Evolutionary conservation across 2,329 filamentous ascomycete genomes (phyloP), one percentile per base, ranked within the genome.

Genomic region (Fusarium domesticum): DNA sequence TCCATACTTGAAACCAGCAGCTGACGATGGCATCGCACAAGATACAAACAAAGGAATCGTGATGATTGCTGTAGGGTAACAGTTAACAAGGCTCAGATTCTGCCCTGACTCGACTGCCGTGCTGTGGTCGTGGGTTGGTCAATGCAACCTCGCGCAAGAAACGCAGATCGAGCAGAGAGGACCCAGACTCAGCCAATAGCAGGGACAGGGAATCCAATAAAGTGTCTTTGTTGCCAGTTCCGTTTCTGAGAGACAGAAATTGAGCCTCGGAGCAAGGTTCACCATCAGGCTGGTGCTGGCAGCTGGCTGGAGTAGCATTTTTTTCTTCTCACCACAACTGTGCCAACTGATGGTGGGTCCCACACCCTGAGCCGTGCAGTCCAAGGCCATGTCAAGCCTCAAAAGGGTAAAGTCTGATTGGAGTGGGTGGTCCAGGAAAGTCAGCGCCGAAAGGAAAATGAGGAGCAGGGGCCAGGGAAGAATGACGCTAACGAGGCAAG

Each of bases 401-500:
- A 28, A 28, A 28, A 28, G 38, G 35, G 14, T 33, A 28, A 33
- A 30, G 32, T 43, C 31, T 34, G n/a, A n/a, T n/a, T n/a, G 31
- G 39, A 33, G 18, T 40, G 18, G 19, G 12, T 14, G 40, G 34
- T n/a, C 40, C 42, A 23, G 33, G 34, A 23, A 17, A 32, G 19
- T 15, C 31, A 19, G 33, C 19, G 14, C 39, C 30, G 39, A 32
- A 37, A 31, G n/a, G 32, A 33, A 33, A 33, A 33, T 14, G 31
- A 33, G 31, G 42, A 23, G 31, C n/a, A 18, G 16, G 33, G 35
- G 19, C 15, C 42, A 37, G 47, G 50, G 45, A n/a, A 28, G 23
- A 4, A 28, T 47, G 57, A 59, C 64, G 60, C 64, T 65, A 65
- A 53, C 48, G 46, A 59, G 56, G 52, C 57, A 62, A 60, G 55